Conservation (phyloP, 1,139 yeast species). For the Candida freyschussii region DNA sequence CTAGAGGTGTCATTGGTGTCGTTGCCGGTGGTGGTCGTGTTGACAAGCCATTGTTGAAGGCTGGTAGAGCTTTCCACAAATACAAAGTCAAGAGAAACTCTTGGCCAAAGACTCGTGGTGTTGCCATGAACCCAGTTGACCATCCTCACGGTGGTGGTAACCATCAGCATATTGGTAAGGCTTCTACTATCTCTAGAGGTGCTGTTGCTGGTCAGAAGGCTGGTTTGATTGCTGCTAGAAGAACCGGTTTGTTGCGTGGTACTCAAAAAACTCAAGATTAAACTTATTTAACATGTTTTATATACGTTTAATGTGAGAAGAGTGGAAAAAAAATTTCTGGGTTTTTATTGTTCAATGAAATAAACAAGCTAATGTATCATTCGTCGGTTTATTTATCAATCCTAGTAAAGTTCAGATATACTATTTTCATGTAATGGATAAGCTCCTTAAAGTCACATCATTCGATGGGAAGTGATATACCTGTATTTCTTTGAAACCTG, state of each 20-base stretch:
- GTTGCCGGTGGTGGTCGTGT: slow-evolving; percentile 99
- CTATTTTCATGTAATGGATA: too few species aligned
- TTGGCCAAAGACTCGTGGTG: slow-evolving; percentile 99
- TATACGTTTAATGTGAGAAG: slow-evolving; percentile 18
- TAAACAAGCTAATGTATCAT: slow-evolving; percentile 1
- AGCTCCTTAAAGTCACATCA: too few species aligned
- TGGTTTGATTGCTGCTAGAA: slow-evolving; percentile 99
- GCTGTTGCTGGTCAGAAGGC: slow-evolving; percentile 99
- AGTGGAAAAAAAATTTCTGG: slow-evolving; percentile 14
- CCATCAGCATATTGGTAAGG: slow-evolving; percentile 99
- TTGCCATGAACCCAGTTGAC: slow-evolving; percentile 99
- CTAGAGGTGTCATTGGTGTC: slow-evolving; percentile 99
- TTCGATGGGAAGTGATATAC: too few species aligned
- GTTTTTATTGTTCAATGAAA: slow-evolving; percentile 14
- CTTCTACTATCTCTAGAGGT: slow-evolving; percentile 99
- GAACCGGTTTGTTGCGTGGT: slow-evolving; percentile 99
- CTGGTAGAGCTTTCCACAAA: slow-evolving; percentile 99
- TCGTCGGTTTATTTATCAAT: slow-evolving; percentile 10
- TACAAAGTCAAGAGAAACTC: slow-evolving; percentile 98
- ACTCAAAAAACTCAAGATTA: slow-evolving; percentile 94
- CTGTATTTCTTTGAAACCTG: too few species aligned
- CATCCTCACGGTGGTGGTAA: slow-evolving; percentile 99
- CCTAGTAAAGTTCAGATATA: background rate
- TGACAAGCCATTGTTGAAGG: slow-evolving; percentile 98
- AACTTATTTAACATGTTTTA: slow-evolving; percentile 27